Evolutionary conservation across 1,284 basidiomycete genomes (phyloP).

Genomic region (Tausonia pullulans): DNA sequence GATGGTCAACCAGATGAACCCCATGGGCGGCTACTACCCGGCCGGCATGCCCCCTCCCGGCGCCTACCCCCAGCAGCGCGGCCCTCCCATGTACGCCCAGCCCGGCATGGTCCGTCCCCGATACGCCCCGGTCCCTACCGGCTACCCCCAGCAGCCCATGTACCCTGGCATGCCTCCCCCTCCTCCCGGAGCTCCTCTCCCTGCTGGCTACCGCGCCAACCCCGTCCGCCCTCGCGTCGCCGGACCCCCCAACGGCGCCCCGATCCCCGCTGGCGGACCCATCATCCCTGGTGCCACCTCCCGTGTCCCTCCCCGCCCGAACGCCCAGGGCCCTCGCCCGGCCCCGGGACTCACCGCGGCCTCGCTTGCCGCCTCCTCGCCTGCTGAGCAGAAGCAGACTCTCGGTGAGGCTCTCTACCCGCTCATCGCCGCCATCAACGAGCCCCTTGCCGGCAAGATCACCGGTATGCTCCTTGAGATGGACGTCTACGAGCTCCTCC

Average conservation of each 20-base stretch:
- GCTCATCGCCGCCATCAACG: constrained; percentile 52
- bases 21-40: constrained; percentile 63
- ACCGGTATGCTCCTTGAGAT: constrained; percentile 96
- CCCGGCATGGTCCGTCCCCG: constrained; percentile 68
- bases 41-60: constrained; percentile 49
- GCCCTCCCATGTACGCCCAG: constrained; percentile 58
- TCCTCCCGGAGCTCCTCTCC: constrained; percentile 46
- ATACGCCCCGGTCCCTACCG: constrained; percentile 56
- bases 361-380: constrained; percentile 57
- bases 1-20: constrained; percentile 43
- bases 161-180: constrained; percentile 39
- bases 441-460: constrained; percentile 87
- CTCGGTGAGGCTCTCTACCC: constrained; percentile 87
- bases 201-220: constrained; percentile 21
- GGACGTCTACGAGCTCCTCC: constrained; percentile 82
- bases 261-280: constrained; percentile 12
- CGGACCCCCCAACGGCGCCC: constrained; percentile 43
- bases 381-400: constrained; percentile 94
- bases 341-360: constrained; percentile 35
- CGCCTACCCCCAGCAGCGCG: constrained; percentile 50
- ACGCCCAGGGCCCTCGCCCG: constrained; percentile 17
- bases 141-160: constrained; percentile 18
- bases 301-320: constrained; percentile 16
- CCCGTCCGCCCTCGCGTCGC: constrained; percentile 28
- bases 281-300: constrained; percentile 11